These are phyloP conservation scores for Fusarium tjaetaba DNA, from an alignment of 2,329 filamentous ascomycete species.

Conservation along the genomic window DNA sequence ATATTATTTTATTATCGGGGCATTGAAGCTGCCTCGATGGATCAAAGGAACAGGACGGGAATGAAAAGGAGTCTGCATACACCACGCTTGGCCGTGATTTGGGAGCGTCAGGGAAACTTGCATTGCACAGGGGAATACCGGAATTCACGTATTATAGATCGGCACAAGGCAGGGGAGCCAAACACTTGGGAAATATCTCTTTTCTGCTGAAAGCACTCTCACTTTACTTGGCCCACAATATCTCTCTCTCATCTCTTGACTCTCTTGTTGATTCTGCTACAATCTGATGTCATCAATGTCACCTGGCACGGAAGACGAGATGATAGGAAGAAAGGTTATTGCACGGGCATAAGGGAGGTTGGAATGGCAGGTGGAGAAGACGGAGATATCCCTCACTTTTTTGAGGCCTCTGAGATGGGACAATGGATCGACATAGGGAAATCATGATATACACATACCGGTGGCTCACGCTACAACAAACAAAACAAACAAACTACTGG, in stretches of 20 bases:
- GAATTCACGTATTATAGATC: conserved; percentile 43
- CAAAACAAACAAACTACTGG: conserved; percentile 9
- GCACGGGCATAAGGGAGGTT: neutral
- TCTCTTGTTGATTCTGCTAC: conserved; percentile 6
- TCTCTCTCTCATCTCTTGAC: conserved; percentile 15
- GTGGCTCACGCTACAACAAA: conserved; percentile 35
- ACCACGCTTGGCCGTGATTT: conserved; percentile 42
- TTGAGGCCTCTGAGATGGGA: conserved; percentile 24
- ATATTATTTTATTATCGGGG: conserved; percentile 26
- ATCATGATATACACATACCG: conserved; percentile 39
- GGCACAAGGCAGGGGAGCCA: conserved; percentile 40
- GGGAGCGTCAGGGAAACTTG: conserved; percentile 37
- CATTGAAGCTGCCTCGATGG: conserved; percentile 28
- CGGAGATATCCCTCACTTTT: neutral
- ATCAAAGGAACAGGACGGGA: conserved; percentile 26
- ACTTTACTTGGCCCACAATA: conserved; percentile 21
- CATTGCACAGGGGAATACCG: conserved; percentile 39
- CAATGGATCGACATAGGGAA: conserved; percentile 30
- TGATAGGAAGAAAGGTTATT: neutral
- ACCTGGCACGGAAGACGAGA: conserved; percentile 1
- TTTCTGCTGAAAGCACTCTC: conserved; percentile 30
- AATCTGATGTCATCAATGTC: neutral
- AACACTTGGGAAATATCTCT: conserved; percentile 40
- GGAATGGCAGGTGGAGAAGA: neutral
- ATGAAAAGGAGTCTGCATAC: conserved; percentile 43